A percentile compares a stretch with the other conserved stretches of the same genome.
Evolutionary conservation across 805 yeast genomes (phyloP).

Genomic region (Saturnispora serradocipensis): DNA sequence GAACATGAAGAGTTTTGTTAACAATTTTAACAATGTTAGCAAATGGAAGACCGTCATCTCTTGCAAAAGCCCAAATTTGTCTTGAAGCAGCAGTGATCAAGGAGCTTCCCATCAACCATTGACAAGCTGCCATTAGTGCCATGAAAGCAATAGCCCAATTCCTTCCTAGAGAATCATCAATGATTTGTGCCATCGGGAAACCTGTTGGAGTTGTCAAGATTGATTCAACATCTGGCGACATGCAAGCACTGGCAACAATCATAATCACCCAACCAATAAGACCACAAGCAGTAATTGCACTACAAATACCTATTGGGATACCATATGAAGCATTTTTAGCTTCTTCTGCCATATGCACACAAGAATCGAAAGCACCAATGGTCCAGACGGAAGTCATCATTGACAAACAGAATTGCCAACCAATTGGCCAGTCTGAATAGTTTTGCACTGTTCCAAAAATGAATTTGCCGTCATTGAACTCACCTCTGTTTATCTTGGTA

Average conservation of each 20-base stretch:
- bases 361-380: slow-evolving; percentile 61
- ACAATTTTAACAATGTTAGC: slow-evolving; percentile 46
- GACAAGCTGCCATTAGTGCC: slow-evolving; percentile 48
- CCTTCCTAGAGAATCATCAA: slow-evolving; percentile 50
- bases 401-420: slow-evolving; percentile 39
- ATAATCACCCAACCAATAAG: slow-evolving; percentile 47
- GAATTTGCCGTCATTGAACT: slow-evolving; percentile 37
- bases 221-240: slow-evolving; percentile 34
- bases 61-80: slow-evolving; percentile 66
- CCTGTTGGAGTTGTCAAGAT: slow-evolving; percentile 41
- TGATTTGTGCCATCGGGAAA: slow-evolving; percentile 54
- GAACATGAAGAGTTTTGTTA: slow-evolving; percentile 43
- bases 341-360: slow-evolving; percentile 65
- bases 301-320: slow-evolving; percentile 54
- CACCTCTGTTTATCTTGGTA: slow-evolving; percentile 27
- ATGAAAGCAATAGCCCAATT: slow-evolving; percentile 56
- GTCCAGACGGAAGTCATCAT: slow-evolving; percentile 64
- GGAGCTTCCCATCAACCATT: slow-evolving; percentile 56
- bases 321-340: slow-evolving; percentile 51
- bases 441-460: slow-evolving; percentile 47
- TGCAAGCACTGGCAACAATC: slow-evolving; percentile 44
- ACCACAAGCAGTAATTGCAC: slow-evolving; percentile 49
- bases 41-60: slow-evolving; percentile 66
- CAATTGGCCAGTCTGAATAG: slow-evolving; percentile 44
- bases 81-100: slow-evolving; percentile 55